Conservation (phyloP, 1,284 basidiomycete genomes). For the Wallemia hederae region DNA sequence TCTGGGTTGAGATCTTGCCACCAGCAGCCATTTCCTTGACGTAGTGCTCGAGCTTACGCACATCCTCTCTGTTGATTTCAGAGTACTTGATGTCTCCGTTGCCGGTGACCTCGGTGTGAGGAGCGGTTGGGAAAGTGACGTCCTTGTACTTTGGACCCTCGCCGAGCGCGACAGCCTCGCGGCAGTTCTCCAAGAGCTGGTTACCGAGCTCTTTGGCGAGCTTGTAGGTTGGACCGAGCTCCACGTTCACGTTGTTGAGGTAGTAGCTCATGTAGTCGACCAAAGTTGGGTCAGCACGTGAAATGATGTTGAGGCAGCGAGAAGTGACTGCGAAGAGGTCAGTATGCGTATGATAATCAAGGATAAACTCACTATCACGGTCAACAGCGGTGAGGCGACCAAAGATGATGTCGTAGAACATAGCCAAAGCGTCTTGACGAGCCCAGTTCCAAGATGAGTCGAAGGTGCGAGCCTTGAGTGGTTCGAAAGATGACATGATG, state of each 20-base stretch:
- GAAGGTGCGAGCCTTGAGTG: slow-evolving; percentile 85
- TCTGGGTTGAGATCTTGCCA: slow-evolving; percentile 37
- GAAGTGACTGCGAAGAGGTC: slow-evolving; percentile 55
- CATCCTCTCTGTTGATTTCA: slow-evolving; percentile 77
- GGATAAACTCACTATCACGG: slow-evolving; percentile 15
- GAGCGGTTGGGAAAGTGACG: slow-evolving; percentile 93
- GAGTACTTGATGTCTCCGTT: slow-evolving; percentile 86
- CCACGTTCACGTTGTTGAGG: slow-evolving; percentile 54
- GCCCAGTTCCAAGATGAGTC: slow-evolving; percentile 99
- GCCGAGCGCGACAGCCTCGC: slow-evolving; percentile 34
- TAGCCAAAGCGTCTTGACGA: slow-evolving; percentile 54
- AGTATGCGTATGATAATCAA: not conserved
- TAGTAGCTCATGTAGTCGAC: slow-evolving; percentile 85
- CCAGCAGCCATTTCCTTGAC: slow-evolving; percentile 77
- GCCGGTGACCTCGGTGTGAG: slow-evolving; percentile 66
- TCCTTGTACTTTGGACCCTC: slow-evolving; percentile 71
- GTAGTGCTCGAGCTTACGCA: slow-evolving; percentile 89
- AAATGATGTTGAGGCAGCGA: slow-evolving; percentile 87
- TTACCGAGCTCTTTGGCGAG: slow-evolving; percentile 92
- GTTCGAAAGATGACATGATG: slow-evolving; percentile 75
- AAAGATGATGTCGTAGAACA: slow-evolving; percentile 95
- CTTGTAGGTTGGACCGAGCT: slow-evolving; percentile 64
- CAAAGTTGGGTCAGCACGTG: slow-evolving; percentile 72
- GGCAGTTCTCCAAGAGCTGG: slow-evolving; percentile 77
- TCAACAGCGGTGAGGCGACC: slow-evolving; percentile 77